Base-by-base conservation (phyloP, 2,329 filamentous ascomycete species). In the Aspergillus sp. region DNA sequence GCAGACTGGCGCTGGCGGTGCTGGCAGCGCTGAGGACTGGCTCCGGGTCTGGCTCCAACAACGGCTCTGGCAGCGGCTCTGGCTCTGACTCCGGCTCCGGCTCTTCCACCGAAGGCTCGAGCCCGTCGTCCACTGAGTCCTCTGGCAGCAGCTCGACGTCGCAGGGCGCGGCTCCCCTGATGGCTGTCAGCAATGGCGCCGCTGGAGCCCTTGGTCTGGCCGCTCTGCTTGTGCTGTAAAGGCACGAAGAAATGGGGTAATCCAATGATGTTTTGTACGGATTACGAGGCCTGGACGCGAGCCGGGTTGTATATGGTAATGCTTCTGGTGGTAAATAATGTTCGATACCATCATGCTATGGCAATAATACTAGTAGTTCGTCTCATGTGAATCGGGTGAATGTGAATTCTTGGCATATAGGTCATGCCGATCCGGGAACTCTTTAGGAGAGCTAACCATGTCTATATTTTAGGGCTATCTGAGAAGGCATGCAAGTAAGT, bases 161-260 rank as follows among this genome's bases (percentile, higher is more conserved):
- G 8, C 29, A 33, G 4, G 41, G 32, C 19, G 56, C 47, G 35
- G 52, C 56, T 34, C 43, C 47, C 39, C 44, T 49, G 31, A 52
- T 53, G 36, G 46, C 54, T 25, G 33, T 51, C 25, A 49, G 53
- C 32, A 51, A 42, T 26, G 54, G 52, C 36, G 52, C 51, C 26
- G 49, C 53, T 19, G 64, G 63, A 33, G 50, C 54, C 29, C 51
- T 63, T 22, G 64, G 63, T 40, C 44, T 68, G 20, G 60, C 57
- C 34, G 64, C 61, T 34, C 41, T 66, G 33, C 44, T 66, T 34
- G 46, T 58, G 16, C 48, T 65, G 44, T 66, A 60, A 55, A n/a
- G n/a, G n/a, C n/a, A n/a, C n/a, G n/a, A n/a, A n/a, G n/a, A n/a
- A n/a, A n/a, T n/a, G n/a, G n/a, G n/a, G n/a, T n/a, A 20, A 15